Percentiles rank a stretch among this genome's conserved stretches.
phyloP scores from a whole-genome alignment of 1,284 basidiomycete genomes.

The Moesziomyces parantarcticus region DNA sequence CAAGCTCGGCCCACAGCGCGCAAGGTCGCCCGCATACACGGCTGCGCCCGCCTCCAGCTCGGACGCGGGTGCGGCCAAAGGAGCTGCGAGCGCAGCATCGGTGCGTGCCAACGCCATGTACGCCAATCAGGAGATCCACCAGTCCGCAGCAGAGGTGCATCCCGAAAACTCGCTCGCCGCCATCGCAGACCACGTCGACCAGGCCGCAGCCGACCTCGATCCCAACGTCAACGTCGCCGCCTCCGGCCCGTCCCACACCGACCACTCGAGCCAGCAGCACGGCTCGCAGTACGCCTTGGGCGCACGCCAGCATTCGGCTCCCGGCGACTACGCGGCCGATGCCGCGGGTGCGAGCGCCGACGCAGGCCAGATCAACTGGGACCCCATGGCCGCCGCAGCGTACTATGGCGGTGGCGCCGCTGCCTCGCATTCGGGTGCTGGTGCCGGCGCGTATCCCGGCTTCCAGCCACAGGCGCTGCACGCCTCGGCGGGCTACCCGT shows the following conservation, averaged over 20 bases:
- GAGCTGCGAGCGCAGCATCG: conserved; percentile 16
- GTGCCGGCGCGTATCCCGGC: conserved; percentile 9
- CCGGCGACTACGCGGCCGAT: conserved; percentile 39
- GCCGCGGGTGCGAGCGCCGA: conserved; percentile 1
- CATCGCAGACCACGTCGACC: conserved; percentile 56
- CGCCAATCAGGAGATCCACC: conserved; percentile 60
- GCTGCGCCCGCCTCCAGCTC: background rate
- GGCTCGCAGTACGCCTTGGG: conserved; percentile 28
- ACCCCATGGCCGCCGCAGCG: conserved; percentile 28
- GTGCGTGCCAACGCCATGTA: conserved; percentile 56
- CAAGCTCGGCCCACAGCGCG: conserved; percentile 41
- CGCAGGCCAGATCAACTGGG: conserved; percentile 26
- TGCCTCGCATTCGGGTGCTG: background rate
- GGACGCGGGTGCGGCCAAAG: conserved; percentile 8
- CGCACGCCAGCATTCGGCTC: conserved; percentile 40
- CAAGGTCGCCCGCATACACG: conserved; percentile 23
- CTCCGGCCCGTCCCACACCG: conserved; percentile 13
- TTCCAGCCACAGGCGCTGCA: conserved; percentile 41
- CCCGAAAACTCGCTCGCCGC: conserved; percentile 57
- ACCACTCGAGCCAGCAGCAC: conserved; percentile 17
- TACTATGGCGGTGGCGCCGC: conserved; percentile 14
- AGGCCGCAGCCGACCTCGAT: conserved; percentile 52
- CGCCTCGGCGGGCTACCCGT: conserved; percentile 33
- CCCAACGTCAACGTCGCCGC: conserved; percentile 10
- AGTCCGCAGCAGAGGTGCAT: conserved; percentile 57